Base-by-base conservation (phyloP, 78 protist species). In the Dictyostelium purpureum region DNA sequence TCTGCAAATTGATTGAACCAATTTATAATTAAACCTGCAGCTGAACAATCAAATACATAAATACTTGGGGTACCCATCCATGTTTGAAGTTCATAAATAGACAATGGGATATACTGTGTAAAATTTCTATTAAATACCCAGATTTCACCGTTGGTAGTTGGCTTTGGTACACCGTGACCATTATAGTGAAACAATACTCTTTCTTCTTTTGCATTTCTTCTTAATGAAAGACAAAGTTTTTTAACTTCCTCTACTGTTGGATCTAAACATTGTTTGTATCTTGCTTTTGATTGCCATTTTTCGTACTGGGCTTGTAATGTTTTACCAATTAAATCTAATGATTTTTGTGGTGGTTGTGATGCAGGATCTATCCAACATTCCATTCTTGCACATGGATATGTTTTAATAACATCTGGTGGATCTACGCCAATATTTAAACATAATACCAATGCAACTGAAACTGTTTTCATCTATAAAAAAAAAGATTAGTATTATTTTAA, bases 141-240 rank as follows among this genome's bases (percentile, higher is more conserved):
- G 10, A 99, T 73, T 69, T 99, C 99, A 16, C 99, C 99, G 33
- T 90, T 82, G 26, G 43, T 40, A 0, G 99, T 98, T 19, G 99
- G 99, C 38, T 77, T 69, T 18, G 99, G 99, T 19, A 99, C 99
- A 43, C 99, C 99, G 42, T 99, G 99, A 24, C 99, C 99, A 79
- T 98, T 98, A 92, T 98, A 99, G 70, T 99, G 99, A 45, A 98
- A 88, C 31, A 99, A 74, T n/a, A 99, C 95, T 2, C 99, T 93
- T 59, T 98, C 99, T n/a, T 97, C 97, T 47, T 96, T 94, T 16
- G 96, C 96, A 59, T 54, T 18, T 16, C 96, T 59, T n/a, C 99
- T 63, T 19, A 90, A 38, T 26, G 94, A 90, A 21, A 75, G n/a
- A 79, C 99, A 97, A 79, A 85, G 37, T 69, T 90, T 94, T 67